phyloP scores from a whole-genome alignment of 352 stramenopile species.

The Phytophthora syringae region DNA sequence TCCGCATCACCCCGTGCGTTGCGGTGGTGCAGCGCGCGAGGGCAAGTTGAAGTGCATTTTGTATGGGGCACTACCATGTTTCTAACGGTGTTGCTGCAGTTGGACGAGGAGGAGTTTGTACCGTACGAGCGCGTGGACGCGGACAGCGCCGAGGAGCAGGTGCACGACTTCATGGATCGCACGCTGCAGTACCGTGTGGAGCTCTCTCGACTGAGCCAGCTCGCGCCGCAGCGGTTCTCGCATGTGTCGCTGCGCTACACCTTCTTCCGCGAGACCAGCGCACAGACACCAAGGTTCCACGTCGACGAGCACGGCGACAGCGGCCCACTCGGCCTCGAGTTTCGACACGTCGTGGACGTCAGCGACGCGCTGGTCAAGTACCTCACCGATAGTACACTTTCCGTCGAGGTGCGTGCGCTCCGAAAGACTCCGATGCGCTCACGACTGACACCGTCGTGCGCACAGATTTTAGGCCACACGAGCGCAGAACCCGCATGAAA shows the following conservation, averaged over 20 bases:
- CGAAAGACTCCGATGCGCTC: constrained; percentile 5
- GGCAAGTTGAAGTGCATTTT: constrained; percentile 39
- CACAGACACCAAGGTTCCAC: constrained; percentile 30
- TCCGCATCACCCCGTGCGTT: constrained; percentile 55
- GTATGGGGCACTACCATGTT: too few relatives aligned
- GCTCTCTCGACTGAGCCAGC: constrained; percentile 26
- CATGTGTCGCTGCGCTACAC: constrained; percentile 50
- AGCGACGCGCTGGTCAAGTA: constrained; percentile 62
- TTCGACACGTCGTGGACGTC: constrained; percentile 55
- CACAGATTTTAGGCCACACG: constrained; percentile 29
- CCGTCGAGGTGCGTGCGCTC: constrained; percentile 46
- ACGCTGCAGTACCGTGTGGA: constrained; percentile 53
- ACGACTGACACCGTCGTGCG: constrained; percentile 6
- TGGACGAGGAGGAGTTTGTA: constrained; percentile 34
- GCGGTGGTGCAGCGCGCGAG: constrained; percentile 12
- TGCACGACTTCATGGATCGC: constrained; percentile 61
- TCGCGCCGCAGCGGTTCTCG: constrained; percentile 46
- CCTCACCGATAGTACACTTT: constrained; percentile 45
- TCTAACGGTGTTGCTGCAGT: constrained; percentile 3
- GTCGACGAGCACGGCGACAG: constrained; percentile 16
- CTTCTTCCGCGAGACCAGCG: constrained; percentile 49
- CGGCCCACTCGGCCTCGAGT: constrained; percentile 27
- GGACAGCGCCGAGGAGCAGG: constrained; percentile 55
- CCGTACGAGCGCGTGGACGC: constrained; percentile 37
- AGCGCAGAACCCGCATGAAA: constrained; percentile 2